phyloP scores from a whole-genome alignment of 306 rosid species.

The Herpetospermum pedunculosum region DNA sequence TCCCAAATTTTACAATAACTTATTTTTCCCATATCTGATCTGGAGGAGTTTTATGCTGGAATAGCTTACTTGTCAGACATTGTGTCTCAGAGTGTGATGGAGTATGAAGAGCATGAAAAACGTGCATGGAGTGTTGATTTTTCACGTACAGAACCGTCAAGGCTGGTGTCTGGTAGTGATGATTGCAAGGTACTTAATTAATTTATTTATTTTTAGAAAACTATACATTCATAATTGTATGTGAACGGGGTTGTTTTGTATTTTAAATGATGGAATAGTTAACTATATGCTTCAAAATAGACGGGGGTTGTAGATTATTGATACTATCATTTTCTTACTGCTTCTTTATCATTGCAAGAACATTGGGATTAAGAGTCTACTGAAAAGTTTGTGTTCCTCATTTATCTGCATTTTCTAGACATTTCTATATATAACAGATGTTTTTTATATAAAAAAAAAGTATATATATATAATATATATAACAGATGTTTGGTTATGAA shows the following conservation, averaged over 20 bases:
- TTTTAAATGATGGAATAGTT: neutral
- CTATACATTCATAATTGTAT: neutral
- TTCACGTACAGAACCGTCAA: constrained; percentile 86
- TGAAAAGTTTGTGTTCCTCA: neutral
- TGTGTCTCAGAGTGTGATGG: constrained; percentile 73
- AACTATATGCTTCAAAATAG: neutral
- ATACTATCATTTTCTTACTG: neutral
- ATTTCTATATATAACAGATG: neutral
- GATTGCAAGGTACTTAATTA: constrained; percentile 73
- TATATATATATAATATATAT: too few relatives aligned
- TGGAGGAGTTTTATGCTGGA: constrained; percentile 1
- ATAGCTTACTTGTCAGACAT: neutral
- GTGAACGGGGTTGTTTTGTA: neutral
- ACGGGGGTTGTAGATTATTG: neutral
- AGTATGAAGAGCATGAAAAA: constrained; percentile 96
- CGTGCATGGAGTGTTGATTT: constrained; percentile 99
- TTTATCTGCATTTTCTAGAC: neutral
- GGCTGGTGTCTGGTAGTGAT: constrained; percentile 97
- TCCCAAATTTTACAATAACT: neutral
- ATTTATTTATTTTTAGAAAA: neutral
- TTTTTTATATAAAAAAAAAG: too few relatives aligned
- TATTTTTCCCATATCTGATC: neutral
- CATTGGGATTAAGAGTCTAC: neutral
- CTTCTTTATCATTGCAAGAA: neutral
- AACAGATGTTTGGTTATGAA: neutral